Base-by-base conservation (phyloP, 495 filamentous ascomycete genomes). In the Mytilinidion resinicola region DNA sequence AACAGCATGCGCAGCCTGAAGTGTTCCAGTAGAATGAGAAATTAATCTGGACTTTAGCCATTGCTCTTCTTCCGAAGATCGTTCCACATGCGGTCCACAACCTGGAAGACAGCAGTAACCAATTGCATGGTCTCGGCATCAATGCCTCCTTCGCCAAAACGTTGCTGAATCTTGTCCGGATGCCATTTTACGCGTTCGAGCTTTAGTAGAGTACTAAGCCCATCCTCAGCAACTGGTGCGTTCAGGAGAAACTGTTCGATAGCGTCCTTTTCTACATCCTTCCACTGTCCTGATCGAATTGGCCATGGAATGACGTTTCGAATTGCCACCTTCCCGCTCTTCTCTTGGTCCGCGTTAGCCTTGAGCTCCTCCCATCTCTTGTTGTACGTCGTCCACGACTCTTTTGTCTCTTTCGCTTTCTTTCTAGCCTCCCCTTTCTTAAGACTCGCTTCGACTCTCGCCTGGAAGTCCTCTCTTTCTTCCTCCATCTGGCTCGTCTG, bases 101-200 rank as follows among this genome's bases (percentile, higher is more conserved):
- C 84, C 76, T 97, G 92, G 66, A 98, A 98, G 9, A 96, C 86
- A 6, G 87, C 86, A 11, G 91, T 98, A 14, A 97, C 88, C 49
- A 80, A 80, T 73, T 86, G 85, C 70, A 95, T 79, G 1, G 84
- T 82, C 2, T 76, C 72, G 15, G 87, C 82, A 44, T 89, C 84
- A 42, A 88, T 74, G 5, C 80, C 77, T 56, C 78, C 71, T 0
- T 78, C 82, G 1, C 90, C 88, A 63, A 91, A 84, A 47, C 85
- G 81, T 73, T 97, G 95, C 77, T 95, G 90, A 35, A 97, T 87
- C 78, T 97, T 99, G 73, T 99, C 93, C 9, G 93, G 93, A 80
- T 99, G 93, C 93, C 93, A 99, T 9, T 90, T 76, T 9, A 97
- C 83, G 38, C 93, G 81, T 75, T 99, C 93, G 15, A 79, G 70